Conservation (phyloP, 1,284 basidiomycete species). For the Hypsizygus ulmarius region DNA sequence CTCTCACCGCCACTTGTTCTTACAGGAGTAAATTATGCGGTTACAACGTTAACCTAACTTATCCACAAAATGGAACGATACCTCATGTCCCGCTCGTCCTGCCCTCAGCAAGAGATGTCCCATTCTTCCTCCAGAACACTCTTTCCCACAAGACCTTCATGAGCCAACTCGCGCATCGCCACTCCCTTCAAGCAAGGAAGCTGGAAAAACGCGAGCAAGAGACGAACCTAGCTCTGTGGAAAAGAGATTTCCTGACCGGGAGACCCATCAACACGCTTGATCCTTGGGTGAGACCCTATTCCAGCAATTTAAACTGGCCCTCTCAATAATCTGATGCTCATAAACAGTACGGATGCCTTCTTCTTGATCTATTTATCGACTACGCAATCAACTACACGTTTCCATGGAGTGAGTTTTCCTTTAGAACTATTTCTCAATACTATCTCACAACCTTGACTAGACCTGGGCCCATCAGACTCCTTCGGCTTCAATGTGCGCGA, state of each 20-base stretch:
- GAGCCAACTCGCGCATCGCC: slow-evolving; percentile 28
- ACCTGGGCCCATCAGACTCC: slow-evolving; percentile 31
- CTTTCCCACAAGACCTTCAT: slow-evolving; percentile 24
- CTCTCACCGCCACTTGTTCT: neutral
- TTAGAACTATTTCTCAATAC: neutral
- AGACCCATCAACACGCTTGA: slow-evolving; percentile 51
- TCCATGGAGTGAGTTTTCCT: slow-evolving; percentile 57
- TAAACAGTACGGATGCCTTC: slow-evolving; percentile 53
- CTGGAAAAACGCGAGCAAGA: slow-evolving; percentile 28
- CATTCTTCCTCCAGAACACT: slow-evolving; percentile 22
- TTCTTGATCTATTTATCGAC: slow-evolving; percentile 52
- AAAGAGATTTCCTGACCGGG: slow-evolving; percentile 38
- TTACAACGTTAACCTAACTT: slow-evolving; percentile 66
- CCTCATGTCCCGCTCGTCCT: slow-evolving; percentile 42
- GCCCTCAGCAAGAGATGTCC: slow-evolving; percentile 32
- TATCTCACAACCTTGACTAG: slow-evolving; percentile 24
- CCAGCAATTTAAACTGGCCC: neutral
- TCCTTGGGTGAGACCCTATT: slow-evolving; percentile 38
- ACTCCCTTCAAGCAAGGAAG: slow-evolving; percentile 19
- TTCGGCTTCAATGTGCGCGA: slow-evolving; percentile 39
- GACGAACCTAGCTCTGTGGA: slow-evolving; percentile 32
- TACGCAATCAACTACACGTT: slow-evolving; percentile 61
- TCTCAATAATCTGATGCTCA: slow-evolving; percentile 4
- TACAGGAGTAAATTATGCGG: slow-evolving; percentile 58
- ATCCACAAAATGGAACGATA: slow-evolving; percentile 59